phyloP scores from a whole-genome alignment of 148 eudicot species.

The Fagopyrum esculentum region DNA sequence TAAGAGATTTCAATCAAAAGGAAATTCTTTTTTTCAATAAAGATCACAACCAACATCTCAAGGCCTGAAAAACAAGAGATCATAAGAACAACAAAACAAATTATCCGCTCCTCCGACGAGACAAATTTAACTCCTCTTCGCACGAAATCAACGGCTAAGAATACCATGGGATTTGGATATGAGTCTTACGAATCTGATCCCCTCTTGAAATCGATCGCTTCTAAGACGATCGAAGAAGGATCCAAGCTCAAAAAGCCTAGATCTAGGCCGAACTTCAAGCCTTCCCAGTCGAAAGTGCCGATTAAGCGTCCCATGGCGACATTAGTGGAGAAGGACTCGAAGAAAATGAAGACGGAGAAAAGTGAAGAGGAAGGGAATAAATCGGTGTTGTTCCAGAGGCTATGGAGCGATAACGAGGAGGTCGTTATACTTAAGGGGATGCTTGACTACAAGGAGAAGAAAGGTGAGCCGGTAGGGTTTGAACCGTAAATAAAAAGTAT shows the following conservation, averaged over 20 bases:
- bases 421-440: slow-evolving; percentile 36
- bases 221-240: neutral
- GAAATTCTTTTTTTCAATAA: no score
- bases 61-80: no score
- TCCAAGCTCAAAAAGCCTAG: neutral
- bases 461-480: neutral
- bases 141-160: no score
- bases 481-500: no score
- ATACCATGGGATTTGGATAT: no score
- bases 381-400: slow-evolving; percentile 31
- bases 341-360: slow-evolving; percentile 15
- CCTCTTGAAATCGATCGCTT: no score
- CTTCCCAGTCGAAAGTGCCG: slow-evolving; percentile 3
- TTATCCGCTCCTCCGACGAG: neutral
- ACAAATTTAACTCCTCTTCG: neutral
- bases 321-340: slow-evolving; percentile 5
- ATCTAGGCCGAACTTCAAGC: slow-evolving; percentile 15
- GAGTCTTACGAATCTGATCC: neutral
- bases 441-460: slow-evolving; percentile 28
- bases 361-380: slow-evolving; percentile 1
- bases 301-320: neutral
- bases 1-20: no score
- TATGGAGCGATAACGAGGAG: slow-evolving; percentile 51
- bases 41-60: no score
- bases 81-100: no score